Evolutionary conservation across 2,329 filamentous ascomycete species (phyloP).

Genomic region (Cladophialophora carrionii): DNA sequence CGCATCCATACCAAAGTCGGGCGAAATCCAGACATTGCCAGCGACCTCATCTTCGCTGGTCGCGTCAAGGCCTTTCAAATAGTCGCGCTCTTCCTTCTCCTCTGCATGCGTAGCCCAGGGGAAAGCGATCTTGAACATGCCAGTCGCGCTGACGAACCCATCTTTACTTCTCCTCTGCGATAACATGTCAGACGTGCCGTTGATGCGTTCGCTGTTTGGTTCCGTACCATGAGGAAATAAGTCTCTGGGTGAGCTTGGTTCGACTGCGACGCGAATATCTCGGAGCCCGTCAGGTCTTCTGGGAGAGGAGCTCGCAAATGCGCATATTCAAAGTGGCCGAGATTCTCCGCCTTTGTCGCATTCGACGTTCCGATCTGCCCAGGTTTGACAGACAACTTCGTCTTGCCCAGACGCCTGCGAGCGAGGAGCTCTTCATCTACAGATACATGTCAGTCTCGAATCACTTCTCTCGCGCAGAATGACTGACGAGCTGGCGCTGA

Average conservation of each 20-base stretch:
- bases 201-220: neutral
- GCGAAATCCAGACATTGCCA: slow-evolving; percentile 94
- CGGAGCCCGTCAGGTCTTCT: slow-evolving; percentile 81
- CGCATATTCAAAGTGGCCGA: slow-evolving; percentile 92
- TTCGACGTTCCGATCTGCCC: slow-evolving; percentile 70
- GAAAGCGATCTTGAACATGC: slow-evolving; percentile 72
- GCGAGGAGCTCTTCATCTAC: slow-evolving; percentile 74
- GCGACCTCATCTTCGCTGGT: slow-evolving; percentile 91
- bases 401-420: slow-evolving; percentile 88
- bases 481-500: slow-evolving; percentile 52
- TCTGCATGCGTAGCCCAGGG: slow-evolving; percentile 65
- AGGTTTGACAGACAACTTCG: slow-evolving; percentile 82
- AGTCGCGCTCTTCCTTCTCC: slow-evolving; percentile 64
- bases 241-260: slow-evolving; percentile 71
- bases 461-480: neutral
- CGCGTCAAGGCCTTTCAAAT: slow-evolving; percentile 76
- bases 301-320: slow-evolving; percentile 91
- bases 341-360: slow-evolving; percentile 71
- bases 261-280: slow-evolving; percentile 80
- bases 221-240: slow-evolving; percentile 86
- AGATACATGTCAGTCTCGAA: slow-evolving; percentile 19
- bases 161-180: slow-evolving; percentile 65
- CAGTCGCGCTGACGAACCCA: slow-evolving; percentile 67
- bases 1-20: slow-evolving; percentile 62
- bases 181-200: slow-evolving; percentile 23